Evolutionary conservation across 2,329 filamentous ascomycete genomes (phyloP), one percentile per base, ranked within the genome.

Genomic region (Escovopsis weberi): DNA sequence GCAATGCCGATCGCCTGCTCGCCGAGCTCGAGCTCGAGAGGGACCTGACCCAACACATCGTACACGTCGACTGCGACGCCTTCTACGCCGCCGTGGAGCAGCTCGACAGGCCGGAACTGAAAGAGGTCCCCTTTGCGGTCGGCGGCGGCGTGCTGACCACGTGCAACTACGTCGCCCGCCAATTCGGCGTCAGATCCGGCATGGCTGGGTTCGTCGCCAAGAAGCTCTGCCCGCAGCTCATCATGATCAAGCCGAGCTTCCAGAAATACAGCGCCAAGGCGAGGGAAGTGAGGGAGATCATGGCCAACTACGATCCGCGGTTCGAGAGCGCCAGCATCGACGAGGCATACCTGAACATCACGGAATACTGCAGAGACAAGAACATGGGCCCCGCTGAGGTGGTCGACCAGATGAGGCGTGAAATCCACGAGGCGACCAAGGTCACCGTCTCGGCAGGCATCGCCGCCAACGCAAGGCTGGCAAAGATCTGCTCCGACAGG

Each of bases 131-230:
- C 1, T 95, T 98, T 64, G 87, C 89, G 0, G 91, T 98, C 0
- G 91, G 91, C 1, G 66, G 58, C 12, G 77, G 76, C 2, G 77
- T 81, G 3, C 59, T 80, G 26, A 78, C 75, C 18, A 80, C 75
- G 0, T 80, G 76, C 56, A 98, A 96, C 58, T 98, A 98, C 57
- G 72, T 83, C 51, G 91, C 91, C 1, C 75, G 91, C 18, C 85
- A 85, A 53, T 96, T 83, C 59, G 91, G 91, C 12, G 91, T 86
- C 52, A 78, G 91, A 32, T 93, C 85, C 51, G 91, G 88, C 18
- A 98, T 98, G 91, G 91, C 91, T 6, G 79, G 83, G 4, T 96
- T 96, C 55, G 88, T 96, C 28, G 91, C 91, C 12, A 87, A 84
- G 68, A 94, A 94, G 61, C 70, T 98, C 1, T 98, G 91, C 49